Evolutionary conservation across 2,329 filamentous ascomycete species (phyloP).

Genomic region (Talaromyces sp.): DNA sequence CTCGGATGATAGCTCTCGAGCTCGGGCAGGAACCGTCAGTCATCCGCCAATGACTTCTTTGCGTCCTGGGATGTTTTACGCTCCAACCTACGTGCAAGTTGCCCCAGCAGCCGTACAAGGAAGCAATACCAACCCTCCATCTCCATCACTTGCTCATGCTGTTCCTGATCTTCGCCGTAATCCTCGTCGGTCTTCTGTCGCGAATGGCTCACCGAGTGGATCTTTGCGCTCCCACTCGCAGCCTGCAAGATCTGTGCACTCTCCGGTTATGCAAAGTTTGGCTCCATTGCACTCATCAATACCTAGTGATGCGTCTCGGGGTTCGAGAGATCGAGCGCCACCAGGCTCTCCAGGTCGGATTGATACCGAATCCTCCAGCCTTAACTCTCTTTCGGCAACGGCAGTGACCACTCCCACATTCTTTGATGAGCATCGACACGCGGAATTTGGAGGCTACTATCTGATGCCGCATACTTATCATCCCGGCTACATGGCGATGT

Average conservation of each 20-base stretch:
- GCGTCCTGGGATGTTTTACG: conserved; percentile 38
- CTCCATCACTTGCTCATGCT: conserved; percentile 41
- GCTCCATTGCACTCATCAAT: conserved; percentile 35
- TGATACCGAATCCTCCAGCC: conserved; percentile 32
- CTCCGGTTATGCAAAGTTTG: conserved; percentile 33
- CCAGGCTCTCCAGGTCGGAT: conserved; percentile 36
- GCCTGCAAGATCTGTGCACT: conserved; percentile 47
- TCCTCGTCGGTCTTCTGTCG: conserved; percentile 46
- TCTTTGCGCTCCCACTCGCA: conserved; percentile 52
- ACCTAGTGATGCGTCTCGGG: conserved; percentile 31
- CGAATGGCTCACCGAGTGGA: conserved; percentile 42
- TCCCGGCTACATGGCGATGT: conserved; percentile 39
- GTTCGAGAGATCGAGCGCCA: conserved; percentile 32
- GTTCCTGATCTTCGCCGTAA: conserved; percentile 47
- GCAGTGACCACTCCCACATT: conserved; percentile 32
- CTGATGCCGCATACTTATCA: conserved; percentile 46
- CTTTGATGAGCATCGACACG: conserved; percentile 39
- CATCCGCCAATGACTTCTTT: conserved; percentile 34
- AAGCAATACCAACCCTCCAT: conserved; percentile 48
- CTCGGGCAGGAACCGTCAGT: conserved; percentile 40
- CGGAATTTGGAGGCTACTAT: conserved; percentile 50
- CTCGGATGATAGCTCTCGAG: conserved; percentile 38
- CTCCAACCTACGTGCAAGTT: conserved; percentile 38
- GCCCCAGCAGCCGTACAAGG: conserved; percentile 38
- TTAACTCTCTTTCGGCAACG: conserved; percentile 10